A percentile compares a stretch with the other conserved stretches of the same genome.
Conservation (phyloP, 768 basidiomycete genomes). For the Mrakia hoshinonis region DNA sequence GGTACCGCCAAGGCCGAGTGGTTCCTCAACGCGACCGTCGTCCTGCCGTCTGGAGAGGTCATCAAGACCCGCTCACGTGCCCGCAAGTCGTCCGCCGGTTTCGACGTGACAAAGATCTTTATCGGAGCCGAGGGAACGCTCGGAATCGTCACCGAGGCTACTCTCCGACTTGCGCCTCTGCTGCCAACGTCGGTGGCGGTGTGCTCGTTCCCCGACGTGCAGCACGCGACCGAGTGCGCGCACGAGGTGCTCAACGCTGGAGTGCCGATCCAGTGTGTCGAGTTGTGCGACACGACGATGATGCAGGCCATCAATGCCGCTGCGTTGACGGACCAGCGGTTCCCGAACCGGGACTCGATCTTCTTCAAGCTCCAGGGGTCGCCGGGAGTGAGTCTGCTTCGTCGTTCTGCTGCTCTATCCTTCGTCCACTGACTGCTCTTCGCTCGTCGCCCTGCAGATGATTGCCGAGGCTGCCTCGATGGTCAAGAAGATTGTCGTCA, state of each 20-base stretch:
- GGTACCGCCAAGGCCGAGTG: constrained; percentile 82
- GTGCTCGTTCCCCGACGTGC: constrained; percentile 73
- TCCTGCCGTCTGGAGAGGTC: constrained; percentile 76
- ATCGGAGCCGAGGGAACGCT: constrained; percentile 61
- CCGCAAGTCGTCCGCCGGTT: constrained; percentile 73
- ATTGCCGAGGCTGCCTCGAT: constrained; percentile 19
- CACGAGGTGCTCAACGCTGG: constrained; percentile 51
- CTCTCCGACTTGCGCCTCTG: constrained; percentile 68
- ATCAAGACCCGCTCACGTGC: constrained; percentile 66
- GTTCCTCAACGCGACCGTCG: constrained; percentile 82
- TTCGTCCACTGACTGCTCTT: neutral
- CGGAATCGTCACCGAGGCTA: constrained; percentile 45
- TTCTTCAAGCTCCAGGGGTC: constrained; percentile 86
- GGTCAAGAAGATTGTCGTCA: constrained; percentile 22
- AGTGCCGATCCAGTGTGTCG: constrained; percentile 28
- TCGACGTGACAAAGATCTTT: constrained; percentile 68
- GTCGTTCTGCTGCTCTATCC: neutral
- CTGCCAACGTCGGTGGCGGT: constrained; percentile 79
- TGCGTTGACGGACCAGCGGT: constrained; percentile 38
- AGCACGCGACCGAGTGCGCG: constrained; percentile 68
- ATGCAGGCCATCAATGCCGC: constrained; percentile 32
- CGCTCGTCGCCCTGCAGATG: constrained; percentile 19
- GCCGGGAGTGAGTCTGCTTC: neutral
- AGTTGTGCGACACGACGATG: constrained; percentile 28
- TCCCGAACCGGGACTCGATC: constrained; percentile 65